phyloP scores from a whole-genome alignment of 129 eudicot species.

The Helichrysum umbraculigerum region DNA sequence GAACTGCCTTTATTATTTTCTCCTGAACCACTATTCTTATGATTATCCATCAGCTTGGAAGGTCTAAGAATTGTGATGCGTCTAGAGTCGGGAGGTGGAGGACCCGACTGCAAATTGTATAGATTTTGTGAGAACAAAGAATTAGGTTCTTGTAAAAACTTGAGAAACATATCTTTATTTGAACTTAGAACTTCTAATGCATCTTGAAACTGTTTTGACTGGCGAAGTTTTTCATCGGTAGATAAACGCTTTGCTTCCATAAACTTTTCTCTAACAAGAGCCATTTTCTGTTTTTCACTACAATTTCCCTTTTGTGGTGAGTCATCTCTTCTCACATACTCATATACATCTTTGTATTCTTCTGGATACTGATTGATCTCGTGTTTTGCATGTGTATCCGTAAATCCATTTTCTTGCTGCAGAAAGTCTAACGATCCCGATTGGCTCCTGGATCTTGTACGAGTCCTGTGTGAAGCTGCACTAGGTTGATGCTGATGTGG shows the following conservation, averaged over 20 bases:
- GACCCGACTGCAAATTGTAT: constrained; percentile 39
- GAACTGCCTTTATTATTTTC: constrained; percentile 41
- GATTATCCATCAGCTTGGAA: constrained; percentile 55
- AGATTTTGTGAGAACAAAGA: constrained; percentile 62
- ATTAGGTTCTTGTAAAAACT: constrained; percentile 86
- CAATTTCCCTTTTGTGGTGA: constrained; percentile 55
- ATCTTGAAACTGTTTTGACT: constrained; percentile 89
- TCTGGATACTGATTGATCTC: constrained; percentile 43
- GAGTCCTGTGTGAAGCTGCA: constrained; percentile 37
- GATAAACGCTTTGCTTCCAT: constrained; percentile 84
- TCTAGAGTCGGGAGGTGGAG: constrained; percentile 71
- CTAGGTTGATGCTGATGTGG: constrained; percentile 51
- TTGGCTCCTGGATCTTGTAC: constrained; percentile 23
- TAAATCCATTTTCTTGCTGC: constrained; percentile 50
- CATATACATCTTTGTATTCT: constrained; percentile 67
- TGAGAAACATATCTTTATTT: constrained; percentile 73
- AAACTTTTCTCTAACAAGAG: constrained; percentile 79
- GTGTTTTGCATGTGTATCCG: constrained; percentile 25
- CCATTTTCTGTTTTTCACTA: constrained; percentile 52
- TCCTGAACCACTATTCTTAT: constrained; percentile 29
- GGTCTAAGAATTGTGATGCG: constrained; percentile 94
- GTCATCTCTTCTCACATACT: constrained; percentile 57
- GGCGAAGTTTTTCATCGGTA: constrained; percentile 78
- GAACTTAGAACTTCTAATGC: constrained; percentile 85
- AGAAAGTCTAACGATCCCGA: constrained; percentile 51